Conservation (phyloP, 2,329 filamentous ascomycete genomes). For the Fusarium tricinctum region DNA sequence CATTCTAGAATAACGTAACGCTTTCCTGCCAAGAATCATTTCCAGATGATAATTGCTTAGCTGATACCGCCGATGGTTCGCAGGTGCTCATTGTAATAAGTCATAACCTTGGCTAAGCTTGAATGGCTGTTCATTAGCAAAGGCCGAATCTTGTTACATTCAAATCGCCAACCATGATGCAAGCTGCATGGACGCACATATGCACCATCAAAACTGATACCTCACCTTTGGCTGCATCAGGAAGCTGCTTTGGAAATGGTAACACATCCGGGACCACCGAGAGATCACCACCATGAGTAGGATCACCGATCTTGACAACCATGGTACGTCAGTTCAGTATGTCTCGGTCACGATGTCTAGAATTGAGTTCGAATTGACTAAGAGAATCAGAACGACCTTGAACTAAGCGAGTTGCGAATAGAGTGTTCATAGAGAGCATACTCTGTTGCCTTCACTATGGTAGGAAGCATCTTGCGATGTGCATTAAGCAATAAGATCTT, state of each 20-base stretch:
- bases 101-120: background rate
- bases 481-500: background rate
- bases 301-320: constrained; percentile 18
- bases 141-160: constrained; percentile 9
- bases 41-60: background rate
- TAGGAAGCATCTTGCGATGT: background rate
- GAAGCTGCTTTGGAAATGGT: constrained; percentile 11
- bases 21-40: background rate
- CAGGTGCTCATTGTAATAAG: background rate
- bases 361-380: constrained; percentile 1
- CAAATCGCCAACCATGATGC: constrained; percentile 7
- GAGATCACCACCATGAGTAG: constrained; percentile 3
- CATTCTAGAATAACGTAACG: constrained; percentile 10
- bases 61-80: background rate
- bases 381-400: background rate
- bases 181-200: constrained; percentile 4
- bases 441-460: background rate
- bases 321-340: background rate
- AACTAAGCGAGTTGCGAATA: background rate
- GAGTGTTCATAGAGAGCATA: background rate
- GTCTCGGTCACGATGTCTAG: constrained; percentile 9
- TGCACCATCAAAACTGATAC: constrained; percentile 10
- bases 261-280: constrained; percentile 17
- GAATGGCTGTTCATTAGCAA: background rate
- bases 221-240: constrained; percentile 8